Base-by-base conservation (phyloP, 129 eudicot genomes). In the Mikania micrantha region DNA sequence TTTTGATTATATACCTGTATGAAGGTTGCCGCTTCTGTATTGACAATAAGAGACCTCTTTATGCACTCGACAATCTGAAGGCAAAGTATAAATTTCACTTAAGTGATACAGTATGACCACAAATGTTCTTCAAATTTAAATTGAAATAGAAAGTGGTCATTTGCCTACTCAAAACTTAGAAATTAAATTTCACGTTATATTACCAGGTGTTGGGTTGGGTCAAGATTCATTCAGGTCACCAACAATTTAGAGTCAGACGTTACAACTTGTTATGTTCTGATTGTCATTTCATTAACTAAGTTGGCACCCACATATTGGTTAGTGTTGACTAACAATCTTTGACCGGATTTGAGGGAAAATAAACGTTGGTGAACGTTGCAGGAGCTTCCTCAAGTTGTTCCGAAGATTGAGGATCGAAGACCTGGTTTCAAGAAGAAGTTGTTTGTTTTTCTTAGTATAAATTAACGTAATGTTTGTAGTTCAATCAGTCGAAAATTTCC, bases 11-110 rank as follows among this genome's bases (percentile, higher is more conserved):
- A 16, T 72, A 84, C 89, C 89, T 81, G 89, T 67, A 81, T 53
- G 60, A 84, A 80, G 4, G 89, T 81, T 67, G 75, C 69, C 22
- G 90, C 82, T 41, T 85, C 90, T 7, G 85, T 65, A 58, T 56
- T 68, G 70, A 69, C 63, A 44, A 25, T 63, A 58, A 82, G 74
- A 52, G 77, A 66, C 73, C 81, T 82, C 74, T 75, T 78, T 29
- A 82, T 74, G 20, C 79, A 74, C 15, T 82, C 83, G 42, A 78
- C 79, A 52, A 82, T 73, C 84, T 82, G 66, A 64, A 77, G 48
- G 28, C 67, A 70, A 39, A 28, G 57, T 47, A 75, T 7, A 59
- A 0, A 20, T 20, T 20, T 54, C 39, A 66, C 6, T 57, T 20
- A 16, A 15, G 61, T 4, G 42, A 57, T 31, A 3, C 28, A 11